Evolutionary conservation across 2,329 filamentous ascomycete genomes (phyloP).

Genomic region (Fusarium odoratissimum): DNA sequence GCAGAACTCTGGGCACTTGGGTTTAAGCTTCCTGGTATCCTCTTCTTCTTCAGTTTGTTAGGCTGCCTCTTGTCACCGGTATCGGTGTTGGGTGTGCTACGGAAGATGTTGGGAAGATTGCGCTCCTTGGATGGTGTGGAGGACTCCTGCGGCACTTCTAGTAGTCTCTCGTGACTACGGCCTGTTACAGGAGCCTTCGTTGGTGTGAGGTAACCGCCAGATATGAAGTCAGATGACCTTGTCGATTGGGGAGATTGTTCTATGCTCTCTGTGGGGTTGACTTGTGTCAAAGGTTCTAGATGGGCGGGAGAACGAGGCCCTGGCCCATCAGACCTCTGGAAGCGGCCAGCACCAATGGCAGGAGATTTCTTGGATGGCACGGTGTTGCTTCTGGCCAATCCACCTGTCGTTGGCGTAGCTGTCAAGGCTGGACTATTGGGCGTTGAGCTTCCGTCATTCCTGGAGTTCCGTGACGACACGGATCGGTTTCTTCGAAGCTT

Average conservation of each 20-base stretch:
- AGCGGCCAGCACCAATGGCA: slow-evolving; percentile 73
- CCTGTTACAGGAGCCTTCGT: slow-evolving; percentile 50
- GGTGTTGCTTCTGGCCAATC: slow-evolving; percentile 81
- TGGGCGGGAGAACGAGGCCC: slow-evolving; percentile 49
- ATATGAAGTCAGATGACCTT: slow-evolving; percentile 45
- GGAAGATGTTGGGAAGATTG: slow-evolving; percentile 76
- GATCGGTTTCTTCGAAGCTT: slow-evolving; percentile 89
- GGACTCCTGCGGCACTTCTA: slow-evolving; percentile 55
- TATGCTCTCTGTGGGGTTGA: slow-evolving; percentile 43
- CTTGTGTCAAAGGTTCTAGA: slow-evolving; percentile 54
- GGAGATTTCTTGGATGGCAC: slow-evolving; percentile 91
- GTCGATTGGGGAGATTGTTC: slow-evolving; percentile 45
- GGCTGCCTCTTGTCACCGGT: slow-evolving; percentile 76
- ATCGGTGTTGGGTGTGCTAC: slow-evolving; percentile 72
- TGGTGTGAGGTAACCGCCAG: slow-evolving; percentile 42
- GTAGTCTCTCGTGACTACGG: slow-evolving; percentile 62
- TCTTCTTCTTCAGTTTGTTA: slow-evolving; percentile 93
- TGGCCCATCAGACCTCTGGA: slow-evolving; percentile 58
- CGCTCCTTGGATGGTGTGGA: slow-evolving; percentile 74
- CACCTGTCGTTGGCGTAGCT: slow-evolving; percentile 66
- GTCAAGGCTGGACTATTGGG: slow-evolving; percentile 71
- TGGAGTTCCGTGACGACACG: slow-evolving; percentile 88
- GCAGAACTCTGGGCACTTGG: slow-evolving; percentile 92
- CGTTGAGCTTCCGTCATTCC: slow-evolving; percentile 77
- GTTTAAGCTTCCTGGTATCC: slow-evolving; percentile 78